Base-by-base conservation (phyloP, 768 basidiomycete genomes). In the Lactarius evosmus region DNA sequence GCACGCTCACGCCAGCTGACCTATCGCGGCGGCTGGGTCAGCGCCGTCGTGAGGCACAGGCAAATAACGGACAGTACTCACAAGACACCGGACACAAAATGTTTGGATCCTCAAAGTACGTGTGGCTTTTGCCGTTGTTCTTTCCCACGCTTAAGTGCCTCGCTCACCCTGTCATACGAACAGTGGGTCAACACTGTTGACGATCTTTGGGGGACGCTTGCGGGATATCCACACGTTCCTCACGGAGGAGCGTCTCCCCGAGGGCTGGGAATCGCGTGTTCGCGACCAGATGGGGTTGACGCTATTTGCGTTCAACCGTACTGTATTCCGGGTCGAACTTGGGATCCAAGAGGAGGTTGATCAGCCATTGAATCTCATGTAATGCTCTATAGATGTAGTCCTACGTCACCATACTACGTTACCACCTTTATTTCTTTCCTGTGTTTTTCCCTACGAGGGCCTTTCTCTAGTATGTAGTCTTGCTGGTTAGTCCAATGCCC, bases 41-140 rank as follows among this genome's bases (percentile, higher is more conserved):
- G 66, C 85, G 90, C 12, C 83, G 90, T 30, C 80, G 78, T 0
- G 83, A 89, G 34, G 76, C 83, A 16, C 75, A 77, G 32, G 75
- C 70, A 0, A 72, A 67, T 3, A 92, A 93, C 71, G 78, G 80
- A 0, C 79, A 85, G 25, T 91, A 82, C 69, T 79, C 80, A 2
- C 78, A 85, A 7, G 73, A 68, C 55, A 69, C 74, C 19, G 65
- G 74, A 53, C 89, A 91, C 67, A 84, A 81, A 71, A 72, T 83
- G 34, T 89, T 91, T 71, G 84, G 85, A 6, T 83, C 82, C 67
- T 75, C 83, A 34, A 89, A 91, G 88, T 91, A 68, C 58, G 84
- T 77, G 6, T n/a, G 19, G 11, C 29, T 32, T 7, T 44, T 61
- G 41, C 19, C 55, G 49, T 27, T 53, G 38, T 60, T 61, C 5